Base-by-base conservation (phyloP, 192 early-diverging fungal genomes). In the Podila epigama region DNA sequence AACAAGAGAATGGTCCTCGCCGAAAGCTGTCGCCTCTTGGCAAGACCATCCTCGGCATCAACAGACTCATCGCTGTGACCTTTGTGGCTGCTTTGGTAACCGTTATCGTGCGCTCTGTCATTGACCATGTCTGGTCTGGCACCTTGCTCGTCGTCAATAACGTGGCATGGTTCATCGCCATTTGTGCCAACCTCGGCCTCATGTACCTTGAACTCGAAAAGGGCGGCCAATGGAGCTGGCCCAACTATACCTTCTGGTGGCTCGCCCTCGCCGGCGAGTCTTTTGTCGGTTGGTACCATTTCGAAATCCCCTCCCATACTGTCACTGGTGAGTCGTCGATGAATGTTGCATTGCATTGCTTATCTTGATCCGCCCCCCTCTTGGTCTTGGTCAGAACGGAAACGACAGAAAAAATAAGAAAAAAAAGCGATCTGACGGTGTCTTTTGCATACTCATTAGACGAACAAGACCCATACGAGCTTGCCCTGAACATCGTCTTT, bases 221-320 rank as follows among this genome's bases (percentile, higher is more conserved):
- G 35, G 73, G 67, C 6, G 68, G 82, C 3, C 64, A 79, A 59
- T 88, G 84, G 84, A 73, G 82, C 48, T 86, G 83, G 81, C 66
- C 79, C 28, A 81, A 86, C 32, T 86, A 88, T 79, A 37, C 48
- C 2, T 89, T 89, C 42, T 90, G 86, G 85, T 65, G 63, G 34
- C 33, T 83, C 5, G 77, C 83, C 3, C 53, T 78, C 20, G 33
- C 81, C 4, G 69, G 79, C 3, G 88, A 90, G 44, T 67, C 77
- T 1, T 58, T 83, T 10, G 61, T 87, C 41, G 75, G 77, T 20
- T 84, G 54, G 60, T 51, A 55, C 33, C 71, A 75, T 41, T 36
- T 75, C n/a, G 65, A 75, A 11, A 58, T 34, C 20, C 25, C 54
- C 3, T 15, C 35, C 33, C 18, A 15, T n/a, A 29, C 28, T 37